A percentile compares a stretch with the other conserved stretches of the same genome.
These are phyloP conservation scores for Melanopsichium pennsylvanicum DNA, from an alignment of 1,284 basidiomycete genomes.

Conservation along the genomic window DNA sequence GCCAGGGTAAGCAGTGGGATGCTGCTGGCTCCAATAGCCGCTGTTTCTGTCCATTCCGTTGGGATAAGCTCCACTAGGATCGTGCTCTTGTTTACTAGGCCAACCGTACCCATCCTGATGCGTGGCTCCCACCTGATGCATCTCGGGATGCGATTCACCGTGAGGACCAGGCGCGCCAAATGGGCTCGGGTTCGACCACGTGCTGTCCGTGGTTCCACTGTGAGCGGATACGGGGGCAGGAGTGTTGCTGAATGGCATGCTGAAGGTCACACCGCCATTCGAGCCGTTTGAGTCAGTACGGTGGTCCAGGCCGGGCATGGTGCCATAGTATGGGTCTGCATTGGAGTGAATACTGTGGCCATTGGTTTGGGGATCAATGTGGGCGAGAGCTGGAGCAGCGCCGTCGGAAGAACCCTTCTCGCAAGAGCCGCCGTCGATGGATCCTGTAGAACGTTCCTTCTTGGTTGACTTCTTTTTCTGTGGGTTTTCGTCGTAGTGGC, in stretches of 20 bases:
- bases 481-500: constrained; percentile 57
- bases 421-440: constrained; percentile 33
- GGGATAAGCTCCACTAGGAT: constrained; percentile 66
- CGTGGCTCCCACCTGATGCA: constrained; percentile 17
- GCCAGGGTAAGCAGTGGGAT: constrained; percentile 29
- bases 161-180: constrained; percentile 42
- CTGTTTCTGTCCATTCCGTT: constrained; percentile 30
- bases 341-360: constrained; percentile 12
- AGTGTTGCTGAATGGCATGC: constrained; percentile 40
- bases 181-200: constrained; percentile 43
- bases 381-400: constrained; percentile 15
- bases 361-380: constrained; percentile 13
- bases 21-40: constrained; percentile 45
- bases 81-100: constrained; percentile 67
- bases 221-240: constrained; percentile 28
- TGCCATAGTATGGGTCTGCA: constrained; percentile 39
- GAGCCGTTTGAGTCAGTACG: constrained; percentile 27
- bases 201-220: constrained; percentile 26
- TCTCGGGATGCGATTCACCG: constrained; percentile 29
- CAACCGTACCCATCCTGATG: constrained; percentile 42
- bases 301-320: constrained; percentile 27
- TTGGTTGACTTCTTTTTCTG: constrained; percentile 48
- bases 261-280: constrained; percentile 41
- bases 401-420: constrained; percentile 45
- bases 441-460: constrained; percentile 36